Percentiles rank a stretch among this genome's conserved stretches.
Conservation (phyloP, 805 yeast species). For the Torulaspora gathmanii region DNA sequence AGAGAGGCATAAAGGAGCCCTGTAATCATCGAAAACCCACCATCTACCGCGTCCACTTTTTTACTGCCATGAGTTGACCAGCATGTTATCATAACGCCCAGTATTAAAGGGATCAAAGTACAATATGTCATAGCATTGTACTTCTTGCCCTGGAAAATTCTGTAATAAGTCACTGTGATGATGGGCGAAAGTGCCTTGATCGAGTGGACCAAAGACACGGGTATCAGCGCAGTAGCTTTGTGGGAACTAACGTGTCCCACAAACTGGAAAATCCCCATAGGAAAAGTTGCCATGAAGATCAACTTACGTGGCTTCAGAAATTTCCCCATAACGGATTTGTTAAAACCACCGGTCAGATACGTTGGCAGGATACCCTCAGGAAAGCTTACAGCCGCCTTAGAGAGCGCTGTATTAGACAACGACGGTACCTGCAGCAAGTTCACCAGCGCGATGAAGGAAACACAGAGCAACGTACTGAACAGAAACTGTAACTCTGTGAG, state of each 20-base stretch:
- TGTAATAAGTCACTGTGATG: constrained; percentile 76
- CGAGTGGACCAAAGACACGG: constrained; percentile 93
- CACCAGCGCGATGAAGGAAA: constrained; percentile 41
- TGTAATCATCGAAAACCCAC: constrained; percentile 18
- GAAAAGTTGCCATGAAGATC: constrained; percentile 65
- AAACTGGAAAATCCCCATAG: constrained; percentile 93
- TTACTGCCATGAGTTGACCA: constrained; percentile 39
- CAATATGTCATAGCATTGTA: constrained; percentile 66
- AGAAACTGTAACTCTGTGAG: constrained; percentile 84
- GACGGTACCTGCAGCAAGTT: constrained; percentile 43
- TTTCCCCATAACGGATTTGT: constrained; percentile 31
- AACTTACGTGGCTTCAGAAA: constrained; percentile 52
- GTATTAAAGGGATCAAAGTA: constrained; percentile 71
- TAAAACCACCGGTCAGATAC: constrained; percentile 33
- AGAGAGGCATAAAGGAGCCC: constrained; percentile 40
- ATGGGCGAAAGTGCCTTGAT: constrained; percentile 89
- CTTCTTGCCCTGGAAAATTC: constrained; percentile 50
- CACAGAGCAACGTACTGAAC: constrained; percentile 60
- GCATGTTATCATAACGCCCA: constrained; percentile 83
- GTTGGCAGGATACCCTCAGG: constrained; percentile 36
- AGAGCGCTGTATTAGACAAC: constrained; percentile 14
- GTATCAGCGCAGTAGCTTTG: constrained; percentile 85
- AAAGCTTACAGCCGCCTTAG: constrained; percentile 22
- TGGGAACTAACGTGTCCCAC: constrained; percentile 88
- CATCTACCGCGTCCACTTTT: constrained; percentile 7